Evolutionary conservation across 306 rosid species (phyloP).

Genomic region (Vachellia collinsii): DNA sequence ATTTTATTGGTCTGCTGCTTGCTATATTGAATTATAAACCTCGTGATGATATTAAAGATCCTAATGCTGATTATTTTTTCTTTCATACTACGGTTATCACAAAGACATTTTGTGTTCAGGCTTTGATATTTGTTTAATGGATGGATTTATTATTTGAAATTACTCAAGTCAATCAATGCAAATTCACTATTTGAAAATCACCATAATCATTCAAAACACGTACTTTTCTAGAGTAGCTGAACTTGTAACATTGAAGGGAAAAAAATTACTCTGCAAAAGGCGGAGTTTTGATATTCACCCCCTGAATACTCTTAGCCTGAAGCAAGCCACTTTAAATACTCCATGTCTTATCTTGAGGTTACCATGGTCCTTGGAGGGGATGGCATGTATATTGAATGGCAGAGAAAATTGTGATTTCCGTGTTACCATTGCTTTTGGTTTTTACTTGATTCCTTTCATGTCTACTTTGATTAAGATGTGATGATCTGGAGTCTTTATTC

Average conservation of each 20-base stretch:
- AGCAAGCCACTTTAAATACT: not conserved
- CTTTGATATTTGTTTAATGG: conserved; percentile 19
- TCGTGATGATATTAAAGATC: not conserved
- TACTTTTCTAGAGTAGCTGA: conserved; percentile 9
- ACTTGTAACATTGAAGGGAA: conserved; percentile 8
- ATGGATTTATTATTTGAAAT: not conserved
- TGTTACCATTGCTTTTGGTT: not conserved
- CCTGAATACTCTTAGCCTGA: not conserved
- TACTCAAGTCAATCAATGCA: not conserved
- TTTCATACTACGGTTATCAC: conserved; percentile 19
- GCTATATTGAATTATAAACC: not conserved
- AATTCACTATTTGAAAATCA: not conserved
- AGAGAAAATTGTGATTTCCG: not conserved
- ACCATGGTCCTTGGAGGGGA: not conserved
- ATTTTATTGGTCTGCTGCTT: conserved; percentile 8
- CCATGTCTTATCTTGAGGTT: not conserved
- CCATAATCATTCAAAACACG: conserved; percentile 1
- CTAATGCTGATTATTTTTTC: conserved; percentile 26
- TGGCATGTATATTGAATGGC: not conserved
- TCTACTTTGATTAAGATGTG: not conserved
- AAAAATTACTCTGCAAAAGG: not conserved
- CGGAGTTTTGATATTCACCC: not conserved
- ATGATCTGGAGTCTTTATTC: not conserved
- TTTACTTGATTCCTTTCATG: not conserved
- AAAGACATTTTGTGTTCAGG: conserved; percentile 19